Evolutionary conservation across 495 filamentous ascomycete genomes (phyloP), one percentile per base, ranked within the genome.

Genomic region (Penicillium chermesinum): DNA sequence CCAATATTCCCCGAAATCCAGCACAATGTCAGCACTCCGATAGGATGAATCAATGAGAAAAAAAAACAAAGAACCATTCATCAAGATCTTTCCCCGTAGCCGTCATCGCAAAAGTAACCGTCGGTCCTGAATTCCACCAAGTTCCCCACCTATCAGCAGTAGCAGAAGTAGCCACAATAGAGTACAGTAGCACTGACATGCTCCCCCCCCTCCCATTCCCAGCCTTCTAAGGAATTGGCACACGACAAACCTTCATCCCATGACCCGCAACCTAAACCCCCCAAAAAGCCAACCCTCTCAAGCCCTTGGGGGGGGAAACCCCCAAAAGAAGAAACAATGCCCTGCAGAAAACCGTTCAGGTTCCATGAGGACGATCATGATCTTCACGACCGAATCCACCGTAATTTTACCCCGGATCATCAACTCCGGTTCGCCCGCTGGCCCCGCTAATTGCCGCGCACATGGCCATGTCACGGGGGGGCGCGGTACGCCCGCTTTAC

Each of bases 371-470:
- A n/a, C 10, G 5, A 5, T 30, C 35, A 37, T 37, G 35, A 37
- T 37, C 35, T 17, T n/a, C 35, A 37, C 14, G 6, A 17, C 35
- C 35, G 19, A 14, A 38, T 34, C 42, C 42, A 34, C 27, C 25
- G 4, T 13, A n/a, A 30, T 14, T 18, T 48, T 48, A 47, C 45
- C 45, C 45, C 45, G 45, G 45, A 48, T 48, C 37, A 48, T 21
- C 45, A 13, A 48, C 5, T 38, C 19, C 33, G 44, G 35, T 46
- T 37, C 44, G 32, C 44, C 22, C 3, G 16, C n/a, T 5, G 2
- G 9, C 34, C 10, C 8, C 15, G 22, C 44, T 46, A 34, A 46
- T 46, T 46, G 44, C 33, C 15, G n/a, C 19, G 17, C 44, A 46
- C 44, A 38, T 46, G 44, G 43, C 17, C 35, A 13, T 4, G 25